These are phyloP conservation scores for Phylloporus sp. DNA, from an alignment of 768 basidiomycete species.

Conservation along the genomic window DNA sequence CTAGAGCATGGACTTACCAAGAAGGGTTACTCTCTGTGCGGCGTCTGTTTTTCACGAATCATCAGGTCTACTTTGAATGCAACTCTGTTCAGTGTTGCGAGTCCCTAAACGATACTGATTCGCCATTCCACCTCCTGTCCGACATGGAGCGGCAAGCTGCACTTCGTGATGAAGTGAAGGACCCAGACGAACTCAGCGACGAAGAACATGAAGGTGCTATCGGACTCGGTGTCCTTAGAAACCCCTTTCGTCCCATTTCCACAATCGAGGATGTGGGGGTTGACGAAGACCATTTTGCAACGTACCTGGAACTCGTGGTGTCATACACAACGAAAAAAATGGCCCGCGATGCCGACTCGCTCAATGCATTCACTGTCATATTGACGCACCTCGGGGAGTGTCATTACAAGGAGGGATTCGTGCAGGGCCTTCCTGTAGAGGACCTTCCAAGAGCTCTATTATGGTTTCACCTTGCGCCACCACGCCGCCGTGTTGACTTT, in stretches of 20 bases:
- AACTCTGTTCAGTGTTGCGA: conserved; percentile 1
- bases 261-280: not conserved
- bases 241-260: conserved; percentile 9
- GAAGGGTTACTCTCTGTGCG: conserved; percentile 14
- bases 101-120: conserved; percentile 5
- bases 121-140: conserved; percentile 10
- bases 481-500: conserved; percentile 3
- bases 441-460: conserved; percentile 9
- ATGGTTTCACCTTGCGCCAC: conserved; percentile 5
- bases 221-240: not conserved
- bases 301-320: conserved; percentile 5
- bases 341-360: conserved; percentile 8
- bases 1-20: conserved; percentile 18
- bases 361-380: conserved; percentile 15
- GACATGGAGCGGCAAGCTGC: not conserved
- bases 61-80: conserved; percentile 20
- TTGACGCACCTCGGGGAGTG: conserved; percentile 2
- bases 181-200: not conserved
- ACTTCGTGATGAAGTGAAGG: not conserved
- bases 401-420: conserved; percentile 8
- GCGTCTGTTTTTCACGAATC: conserved; percentile 16
- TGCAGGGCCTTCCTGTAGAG: not conserved
- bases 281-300: not conserved
- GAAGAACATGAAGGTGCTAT: not conserved
- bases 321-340: conserved; percentile 4